These are phyloP conservation scores for Exophiala dermatitidis DNA, from an alignment of 2,329 filamentous ascomycete genomes.

Conservation along the genomic window DNA sequence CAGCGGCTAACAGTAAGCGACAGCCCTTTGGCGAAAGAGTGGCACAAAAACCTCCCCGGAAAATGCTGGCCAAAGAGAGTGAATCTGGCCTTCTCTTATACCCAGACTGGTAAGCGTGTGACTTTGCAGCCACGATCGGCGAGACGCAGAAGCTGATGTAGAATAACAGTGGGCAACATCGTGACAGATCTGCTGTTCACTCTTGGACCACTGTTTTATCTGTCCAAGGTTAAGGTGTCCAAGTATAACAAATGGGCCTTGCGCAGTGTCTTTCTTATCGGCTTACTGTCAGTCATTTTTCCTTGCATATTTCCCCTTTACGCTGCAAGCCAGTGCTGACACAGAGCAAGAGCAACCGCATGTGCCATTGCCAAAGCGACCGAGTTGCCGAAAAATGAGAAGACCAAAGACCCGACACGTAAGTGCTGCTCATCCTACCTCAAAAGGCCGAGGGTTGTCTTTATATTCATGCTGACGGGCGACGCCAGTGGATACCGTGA, in stretches of 20 bases:
- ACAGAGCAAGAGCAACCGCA: background rate
- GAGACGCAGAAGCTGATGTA: background rate
- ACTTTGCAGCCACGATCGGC: background rate
- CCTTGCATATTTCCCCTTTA: background rate
- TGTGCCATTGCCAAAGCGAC: slow-evolving; percentile 6
- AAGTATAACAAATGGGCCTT: slow-evolving; percentile 6
- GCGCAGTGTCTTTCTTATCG: slow-evolving; percentile 4
- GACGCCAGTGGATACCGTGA: background rate
- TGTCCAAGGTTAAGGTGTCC: slow-evolving; percentile 5
- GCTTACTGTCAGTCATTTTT: background rate
- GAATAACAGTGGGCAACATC: background rate
- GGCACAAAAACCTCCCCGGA: background rate
- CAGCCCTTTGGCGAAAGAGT: background rate
- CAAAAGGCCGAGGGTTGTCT: background rate
- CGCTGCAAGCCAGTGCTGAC: background rate
- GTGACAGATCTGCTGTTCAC: slow-evolving; percentile 8
- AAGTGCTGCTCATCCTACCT: background rate
- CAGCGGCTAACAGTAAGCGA: background rate
- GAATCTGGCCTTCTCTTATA: slow-evolving; percentile 1
- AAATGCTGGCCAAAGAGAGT: background rate
- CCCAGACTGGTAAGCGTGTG: slow-evolving; percentile 1
- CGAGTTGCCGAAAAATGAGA: background rate
- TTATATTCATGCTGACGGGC: background rate
- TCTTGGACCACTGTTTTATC: slow-evolving; percentile 3
- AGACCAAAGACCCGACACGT: slow-evolving; percentile 4